Evolutionary conservation across 2,329 filamentous ascomycete species (phyloP), one percentile per base, ranked within the genome.

Genomic region (Bipolaris gigantea): DNA sequence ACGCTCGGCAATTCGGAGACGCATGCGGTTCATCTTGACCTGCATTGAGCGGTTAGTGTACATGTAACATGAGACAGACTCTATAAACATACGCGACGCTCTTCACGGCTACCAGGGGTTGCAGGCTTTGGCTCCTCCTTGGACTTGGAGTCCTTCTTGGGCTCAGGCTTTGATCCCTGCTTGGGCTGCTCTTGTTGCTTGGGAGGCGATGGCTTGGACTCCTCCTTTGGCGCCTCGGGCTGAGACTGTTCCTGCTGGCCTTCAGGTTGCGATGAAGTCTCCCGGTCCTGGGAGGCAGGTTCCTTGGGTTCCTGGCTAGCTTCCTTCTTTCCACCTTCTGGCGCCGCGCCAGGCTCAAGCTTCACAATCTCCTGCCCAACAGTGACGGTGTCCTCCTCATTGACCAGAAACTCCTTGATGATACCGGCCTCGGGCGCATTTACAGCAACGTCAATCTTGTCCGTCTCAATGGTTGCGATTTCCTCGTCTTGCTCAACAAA

Each of bases 21-120:
- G 92, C 94, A 99, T 99, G 62, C 94, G 91, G 82, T 97, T 97
- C 94, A 99, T 99, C 84, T 99, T 99, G 70, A 97, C 91, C 90
- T 94, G 67, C 51, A 60, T 11, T 48, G n/a, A 40, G 19, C 41
- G 42, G 41, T 67, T 35, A 67, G 63, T 36, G 54, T 15, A 56
- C 33, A 32, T 30, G 25, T 4, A n/a, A 4, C 18, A 15, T 10
- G 43, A 18, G 9, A 9, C 4, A 23, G 45, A 39, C 6, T 39
- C 6, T 63, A 19, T 21, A 34, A 76, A 79, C 89, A 63, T 85
- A 93, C 92, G 57, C 92, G 86, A 61, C 90, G 88, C 81, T 99
- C 93, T 65, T 94, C 90, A 53, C 93, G 89, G 77, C 77, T 89
- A 53, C 91, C 91, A 51, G 87, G 77, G 32, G 81, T 74, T 43